Conservation (phyloP, 306 rosid genomes). For the Neltuma alba region DNA sequence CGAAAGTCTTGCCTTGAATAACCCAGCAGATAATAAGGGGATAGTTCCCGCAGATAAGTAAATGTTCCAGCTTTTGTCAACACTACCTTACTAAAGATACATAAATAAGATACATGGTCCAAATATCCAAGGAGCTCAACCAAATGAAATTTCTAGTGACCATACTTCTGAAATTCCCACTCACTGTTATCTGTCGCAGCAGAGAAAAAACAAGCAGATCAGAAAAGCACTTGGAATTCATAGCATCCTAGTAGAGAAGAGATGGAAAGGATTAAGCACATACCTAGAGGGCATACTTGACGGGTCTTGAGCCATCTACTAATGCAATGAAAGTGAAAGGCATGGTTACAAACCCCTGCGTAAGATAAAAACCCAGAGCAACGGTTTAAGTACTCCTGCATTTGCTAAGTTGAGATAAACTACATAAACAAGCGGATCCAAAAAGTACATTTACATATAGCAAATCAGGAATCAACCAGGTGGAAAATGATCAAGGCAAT, state of each 20-base stretch:
- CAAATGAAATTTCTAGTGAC: constrained; percentile 63
- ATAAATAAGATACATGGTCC: constrained; percentile 23
- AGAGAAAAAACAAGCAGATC: constrained; percentile 8
- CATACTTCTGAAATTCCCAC: constrained; percentile 97
- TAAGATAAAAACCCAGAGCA: constrained; percentile 28
- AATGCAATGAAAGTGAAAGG: constrained; percentile 61
- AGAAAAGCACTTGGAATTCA: constrained; percentile 19
- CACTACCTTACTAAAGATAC: background rate
- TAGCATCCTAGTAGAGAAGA: background rate
- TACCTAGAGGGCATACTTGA: constrained; percentile 81
- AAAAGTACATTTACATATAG: constrained; percentile 8
- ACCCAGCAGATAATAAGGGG: constrained; percentile 22
- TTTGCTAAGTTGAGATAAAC: constrained; percentile 24
- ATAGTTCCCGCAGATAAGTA: background rate
- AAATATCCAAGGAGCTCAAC: constrained; percentile 25
- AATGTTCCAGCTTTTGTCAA: constrained; percentile 8
- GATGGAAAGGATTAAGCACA: constrained; percentile 12
- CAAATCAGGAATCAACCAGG: background rate
- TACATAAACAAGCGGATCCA: background rate
- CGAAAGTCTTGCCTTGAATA: constrained; percentile 18
- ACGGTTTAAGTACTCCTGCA: constrained; percentile 15
- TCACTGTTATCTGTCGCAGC: constrained; percentile 76
- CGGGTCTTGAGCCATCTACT: constrained; percentile 65
- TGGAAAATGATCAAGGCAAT: background rate
- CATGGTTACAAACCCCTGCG: constrained; percentile 60